Conservation (phyloP, 208 protist species). For the Trypanosoma theileri region DNA sequence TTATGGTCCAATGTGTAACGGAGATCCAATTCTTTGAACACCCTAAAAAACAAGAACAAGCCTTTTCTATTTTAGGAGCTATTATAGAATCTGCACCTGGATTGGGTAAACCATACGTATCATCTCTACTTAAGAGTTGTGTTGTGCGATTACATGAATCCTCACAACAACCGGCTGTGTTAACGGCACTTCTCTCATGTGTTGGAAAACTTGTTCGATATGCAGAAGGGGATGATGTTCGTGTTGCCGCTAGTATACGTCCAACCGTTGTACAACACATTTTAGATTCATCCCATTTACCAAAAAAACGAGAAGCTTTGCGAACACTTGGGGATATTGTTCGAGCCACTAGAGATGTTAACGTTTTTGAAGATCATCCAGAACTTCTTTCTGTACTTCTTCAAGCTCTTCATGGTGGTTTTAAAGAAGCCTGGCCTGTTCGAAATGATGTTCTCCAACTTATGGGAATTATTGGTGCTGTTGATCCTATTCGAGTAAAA, state of each 20-base stretch:
- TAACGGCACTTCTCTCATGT: slow-evolving; percentile 78
- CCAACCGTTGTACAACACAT: slow-evolving; percentile 79
- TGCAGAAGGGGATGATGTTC: slow-evolving; percentile 76
- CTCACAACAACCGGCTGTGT: slow-evolving; percentile 49
- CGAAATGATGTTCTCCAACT: slow-evolving; percentile 85
- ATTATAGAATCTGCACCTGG: slow-evolving; percentile 80
- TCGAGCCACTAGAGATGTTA: slow-evolving; percentile 83
- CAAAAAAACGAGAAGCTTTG: slow-evolving; percentile 87
- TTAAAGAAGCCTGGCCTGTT: slow-evolving; percentile 89
- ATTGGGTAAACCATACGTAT: slow-evolving; percentile 80
- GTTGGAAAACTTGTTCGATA: slow-evolving; percentile 82
- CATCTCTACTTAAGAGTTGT: slow-evolving; percentile 74
- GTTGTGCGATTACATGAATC: slow-evolving; percentile 57
- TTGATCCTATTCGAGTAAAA: slow-evolving; percentile 82
- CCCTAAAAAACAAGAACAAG: slow-evolving; percentile 80
- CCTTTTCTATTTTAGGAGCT: slow-evolving; percentile 68
- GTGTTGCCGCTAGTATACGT: slow-evolving; percentile 57
- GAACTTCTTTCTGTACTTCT: slow-evolving; percentile 81
- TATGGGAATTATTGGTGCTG: slow-evolving; percentile 89
- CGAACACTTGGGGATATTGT: slow-evolving; percentile 83
- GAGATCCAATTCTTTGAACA: slow-evolving; percentile 82
- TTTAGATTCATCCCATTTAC: slow-evolving; percentile 75
- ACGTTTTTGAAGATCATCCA: slow-evolving; percentile 74
- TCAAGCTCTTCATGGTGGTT: slow-evolving; percentile 79
- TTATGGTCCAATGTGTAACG: slow-evolving; percentile 83